These are phyloP conservation scores for Backusella psychrophila DNA, from an alignment of 192 early-diverging fungal genomes.

Conservation along the genomic window DNA sequence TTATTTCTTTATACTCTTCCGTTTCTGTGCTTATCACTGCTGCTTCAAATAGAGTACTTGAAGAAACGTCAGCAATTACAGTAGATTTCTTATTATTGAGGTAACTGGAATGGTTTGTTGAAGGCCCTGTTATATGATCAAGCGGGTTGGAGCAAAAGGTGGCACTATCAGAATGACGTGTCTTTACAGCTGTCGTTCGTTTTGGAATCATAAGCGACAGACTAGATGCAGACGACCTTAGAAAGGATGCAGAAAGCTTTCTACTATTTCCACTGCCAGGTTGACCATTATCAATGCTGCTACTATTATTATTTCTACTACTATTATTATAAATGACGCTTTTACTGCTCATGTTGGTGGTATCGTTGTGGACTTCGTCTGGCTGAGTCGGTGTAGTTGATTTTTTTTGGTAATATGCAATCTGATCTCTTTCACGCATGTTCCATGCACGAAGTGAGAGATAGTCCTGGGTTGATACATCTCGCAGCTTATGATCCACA, in stretches of 20 bases:
- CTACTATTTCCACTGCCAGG: not conserved
- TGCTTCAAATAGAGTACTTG: not conserved
- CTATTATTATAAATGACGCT: not conserved
- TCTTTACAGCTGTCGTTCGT: not conserved
- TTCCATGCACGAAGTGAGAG: slow-evolving; percentile 23
- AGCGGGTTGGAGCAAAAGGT: not conserved
- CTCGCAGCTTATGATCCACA: slow-evolving; percentile 26
- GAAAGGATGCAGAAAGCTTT: not conserved
- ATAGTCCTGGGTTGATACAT: slow-evolving; percentile 31
- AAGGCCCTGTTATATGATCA: not conserved
- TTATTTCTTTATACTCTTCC: not conserved
- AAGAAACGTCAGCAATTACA: too few species aligned
- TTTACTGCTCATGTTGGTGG: not conserved
- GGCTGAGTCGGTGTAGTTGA: not conserved
- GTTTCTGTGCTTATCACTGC: not conserved
- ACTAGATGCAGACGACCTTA: slow-evolving; percentile 19
- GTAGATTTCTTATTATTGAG: not conserved
- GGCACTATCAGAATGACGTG: not conserved
- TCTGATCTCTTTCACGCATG: slow-evolving; percentile 17
- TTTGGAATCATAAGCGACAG: slow-evolving; percentile 15
- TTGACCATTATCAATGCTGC: not conserved
- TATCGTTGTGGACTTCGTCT: not conserved
- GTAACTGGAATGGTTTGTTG: not conserved
- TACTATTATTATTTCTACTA: not conserved
- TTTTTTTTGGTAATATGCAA: not conserved